Base-by-base conservation (phyloP, 495 filamentous ascomycete species). In the Aspergillus taichungensis region DNA sequence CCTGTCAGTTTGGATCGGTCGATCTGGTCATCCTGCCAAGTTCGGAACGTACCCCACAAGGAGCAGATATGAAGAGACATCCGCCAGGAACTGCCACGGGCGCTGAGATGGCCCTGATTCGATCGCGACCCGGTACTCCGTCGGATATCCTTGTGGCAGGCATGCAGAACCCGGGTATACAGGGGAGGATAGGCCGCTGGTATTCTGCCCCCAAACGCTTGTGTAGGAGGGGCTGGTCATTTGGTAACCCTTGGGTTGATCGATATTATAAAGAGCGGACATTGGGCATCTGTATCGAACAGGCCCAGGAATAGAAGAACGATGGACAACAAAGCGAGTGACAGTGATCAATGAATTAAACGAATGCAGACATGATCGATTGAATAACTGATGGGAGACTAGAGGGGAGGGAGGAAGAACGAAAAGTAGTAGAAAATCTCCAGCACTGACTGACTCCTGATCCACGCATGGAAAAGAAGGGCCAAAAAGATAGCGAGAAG, bases 21-120 rank as follows among this genome's bases (percentile, higher is more conserved):
- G 18, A 24, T 30, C 14, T 11, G 28, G 8, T 18, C 13, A 13
- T 31, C 43, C 13, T 11, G 13, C 3, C 33, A 45, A 12, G 34
- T 10, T 7, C 8, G 33, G 11, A 37, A 43, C 50, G 12, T 37
- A 65, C 62, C 59, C 62, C 10, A 56, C 14, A 11, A 65, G 49
- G 39, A 58, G 35, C 34, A 61, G n/a, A 33, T 57, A 39, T 10
- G 55, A 50, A 5, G 53, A 54, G 7, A 47, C 47, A 8, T 34
- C 14, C 8, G 55, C 50, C 0, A 53, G 13, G 18, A 55, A 27
- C 31, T 42, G 56, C 53, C 53, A 62, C 18, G 18, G 18, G 18
- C 18, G 18, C 18, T 24, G 18, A 24, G 18, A 24, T 24, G 18
- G 18, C 18, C 18, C 18, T 8, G 40, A 13, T 35, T 44, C 13